phyloP scores from a whole-genome alignment of 73 alveolate species.

The Stentor coeruleus region DNA sequence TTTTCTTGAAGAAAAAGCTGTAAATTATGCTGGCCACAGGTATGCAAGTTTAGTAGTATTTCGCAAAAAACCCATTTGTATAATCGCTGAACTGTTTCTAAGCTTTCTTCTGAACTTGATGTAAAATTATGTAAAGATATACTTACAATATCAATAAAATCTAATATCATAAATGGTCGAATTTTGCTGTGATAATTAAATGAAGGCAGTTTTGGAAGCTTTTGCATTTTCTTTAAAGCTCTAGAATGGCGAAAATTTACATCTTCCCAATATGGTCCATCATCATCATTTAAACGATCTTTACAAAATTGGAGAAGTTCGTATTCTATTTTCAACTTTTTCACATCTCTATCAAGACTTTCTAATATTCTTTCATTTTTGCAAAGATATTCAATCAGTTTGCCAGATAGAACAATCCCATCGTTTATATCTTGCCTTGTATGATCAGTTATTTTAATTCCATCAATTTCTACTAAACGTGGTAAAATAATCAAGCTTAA shows the following conservation, averaged over 20 bases:
- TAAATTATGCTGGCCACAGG: background rate
- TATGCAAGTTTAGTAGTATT: background rate
- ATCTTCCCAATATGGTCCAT: background rate
- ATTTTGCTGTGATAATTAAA: background rate
- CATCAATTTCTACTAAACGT: background rate
- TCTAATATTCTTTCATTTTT: background rate
- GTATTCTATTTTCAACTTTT: background rate
- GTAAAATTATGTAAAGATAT: background rate
- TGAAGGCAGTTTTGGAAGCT: background rate
- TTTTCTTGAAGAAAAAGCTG: background rate
- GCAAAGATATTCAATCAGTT: background rate
- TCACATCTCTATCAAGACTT: background rate
- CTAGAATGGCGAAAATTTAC: background rate
- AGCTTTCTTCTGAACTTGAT: background rate
- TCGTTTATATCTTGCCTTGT: constrained; percentile 1
- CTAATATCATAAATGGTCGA: constrained; percentile 10
- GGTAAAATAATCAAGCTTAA: background rate
- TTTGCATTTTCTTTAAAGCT: background rate
- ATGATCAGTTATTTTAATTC: constrained; percentile 22
- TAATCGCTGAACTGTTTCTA: background rate
- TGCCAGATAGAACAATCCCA: background rate
- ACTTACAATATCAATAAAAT: background rate
- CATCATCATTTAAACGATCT: background rate
- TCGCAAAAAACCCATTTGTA: constrained; percentile 21
- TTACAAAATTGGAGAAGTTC: constrained; percentile 1